phyloP scores from a whole-genome alignment of 2,329 filamentous ascomycete species.

The Beauveria sp. region DNA sequence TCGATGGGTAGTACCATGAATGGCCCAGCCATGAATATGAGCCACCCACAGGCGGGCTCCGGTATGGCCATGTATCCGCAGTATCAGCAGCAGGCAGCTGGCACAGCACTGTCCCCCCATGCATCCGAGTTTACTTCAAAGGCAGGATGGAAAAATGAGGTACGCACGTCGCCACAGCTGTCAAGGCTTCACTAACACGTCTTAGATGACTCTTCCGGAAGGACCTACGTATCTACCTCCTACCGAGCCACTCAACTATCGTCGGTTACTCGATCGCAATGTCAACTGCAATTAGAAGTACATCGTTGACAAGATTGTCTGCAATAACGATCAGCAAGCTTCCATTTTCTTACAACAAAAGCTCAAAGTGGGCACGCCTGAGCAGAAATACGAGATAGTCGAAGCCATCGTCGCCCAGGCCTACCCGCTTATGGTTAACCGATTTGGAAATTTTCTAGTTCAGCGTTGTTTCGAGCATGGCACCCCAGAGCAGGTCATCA shows the following conservation, averaged over 20 bases:
- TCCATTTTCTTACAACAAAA: slow-evolving; percentile 99
- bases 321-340: slow-evolving; percentile 97
- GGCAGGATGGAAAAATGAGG: slow-evolving; percentile 48
- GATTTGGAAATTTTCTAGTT: slow-evolving; percentile 96
- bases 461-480: slow-evolving; percentile 99
- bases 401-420: slow-evolving; percentile 93
- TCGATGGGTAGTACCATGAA: slow-evolving; percentile 27
- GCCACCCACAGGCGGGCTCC: slow-evolving; percentile 30
- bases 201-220: slow-evolving; percentile 42
- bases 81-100: slow-evolving; percentile 50
- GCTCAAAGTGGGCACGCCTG: slow-evolving; percentile 87
- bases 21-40: slow-evolving; percentile 24
- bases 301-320: slow-evolving; percentile 98
- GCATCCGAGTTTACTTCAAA: slow-evolving; percentile 65
- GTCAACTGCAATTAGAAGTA: slow-evolving; percentile 99
- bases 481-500: slow-evolving; percentile 85
- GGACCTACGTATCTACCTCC: slow-evolving; percentile 75
- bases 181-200: slow-evolving; percentile 13
- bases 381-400: slow-evolving; percentile 96
- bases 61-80: slow-evolving; percentile 36
- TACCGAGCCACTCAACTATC: slow-evolving; percentile 91
- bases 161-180: slow-evolving; percentile 20
- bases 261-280: slow-evolving; percentile 87
- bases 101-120: slow-evolving; percentile 63
- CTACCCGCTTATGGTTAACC: slow-evolving; percentile 94